Percentiles rank a stretch among this genome's conserved stretches.
These are phyloP conservation scores for Cadophora sp. DNA, from an alignment of 2,329 filamentous ascomycete genomes.

Conservation along the genomic window DNA sequence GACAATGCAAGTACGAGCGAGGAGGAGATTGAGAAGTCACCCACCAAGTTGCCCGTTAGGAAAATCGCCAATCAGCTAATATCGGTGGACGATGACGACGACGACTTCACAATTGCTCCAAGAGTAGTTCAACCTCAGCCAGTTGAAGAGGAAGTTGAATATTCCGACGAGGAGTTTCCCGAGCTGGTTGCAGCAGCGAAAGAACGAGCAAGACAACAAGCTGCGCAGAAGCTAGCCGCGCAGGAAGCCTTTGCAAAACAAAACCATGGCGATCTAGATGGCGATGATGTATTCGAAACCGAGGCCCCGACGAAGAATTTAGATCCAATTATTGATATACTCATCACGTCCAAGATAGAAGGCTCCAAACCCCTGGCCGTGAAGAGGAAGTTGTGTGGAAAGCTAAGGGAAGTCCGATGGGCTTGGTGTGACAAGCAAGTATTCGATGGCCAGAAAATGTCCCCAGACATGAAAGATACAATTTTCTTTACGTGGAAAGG, in stretches of 20 bases:
- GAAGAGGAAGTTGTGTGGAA: constrained; percentile 70
- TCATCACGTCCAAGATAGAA: constrained; percentile 72
- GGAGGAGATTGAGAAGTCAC: constrained; percentile 4
- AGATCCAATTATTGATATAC: constrained; percentile 64
- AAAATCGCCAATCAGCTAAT: constrained; percentile 18
- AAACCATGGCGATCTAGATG: constrained; percentile 30
- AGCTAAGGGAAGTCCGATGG: constrained; percentile 69
- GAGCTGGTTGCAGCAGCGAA: constrained; percentile 42
- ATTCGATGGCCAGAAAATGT: constrained; percentile 50
- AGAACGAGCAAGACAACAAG: constrained; percentile 38
- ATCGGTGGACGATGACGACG: constrained; percentile 33
- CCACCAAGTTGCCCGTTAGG: constrained; percentile 8
- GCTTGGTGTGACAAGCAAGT: constrained; percentile 73
- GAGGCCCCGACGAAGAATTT: constrained; percentile 14
- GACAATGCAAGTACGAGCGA: constrained; percentile 22
- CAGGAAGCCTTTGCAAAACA: constrained; percentile 23
- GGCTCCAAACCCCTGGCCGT: constrained; percentile 66
- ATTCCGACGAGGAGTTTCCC: constrained; percentile 44
- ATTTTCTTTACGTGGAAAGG: constrained; percentile 84
- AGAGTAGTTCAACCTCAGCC: constrained; percentile 11
- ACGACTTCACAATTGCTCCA: constrained; percentile 16
- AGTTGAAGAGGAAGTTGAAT: constrained; percentile 30
- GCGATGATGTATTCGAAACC: constrained; percentile 31
- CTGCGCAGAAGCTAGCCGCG: constrained; percentile 25
- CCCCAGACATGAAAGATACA: constrained; percentile 53